A percentile compares a stretch with the other conserved stretches of the same genome.
phyloP scores from a whole-genome alignment of 208 protist genomes.

The Acanthamoeba castellanii region DNA sequence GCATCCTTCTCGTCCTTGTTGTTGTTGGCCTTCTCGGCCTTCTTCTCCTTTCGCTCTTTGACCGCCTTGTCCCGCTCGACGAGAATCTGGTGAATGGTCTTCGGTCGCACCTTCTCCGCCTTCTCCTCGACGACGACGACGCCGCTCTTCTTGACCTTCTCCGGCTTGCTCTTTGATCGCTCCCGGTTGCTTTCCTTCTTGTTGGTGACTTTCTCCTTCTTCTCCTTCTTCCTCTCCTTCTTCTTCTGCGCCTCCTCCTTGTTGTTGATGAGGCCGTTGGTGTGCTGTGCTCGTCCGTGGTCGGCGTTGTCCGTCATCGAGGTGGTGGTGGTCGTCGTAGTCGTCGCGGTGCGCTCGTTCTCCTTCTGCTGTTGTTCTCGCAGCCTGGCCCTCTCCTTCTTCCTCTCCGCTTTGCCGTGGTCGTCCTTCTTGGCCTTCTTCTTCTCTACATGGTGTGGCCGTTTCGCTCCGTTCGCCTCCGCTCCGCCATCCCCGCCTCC shows the following conservation, averaged over 20 bases:
- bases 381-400: not conserved
- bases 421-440: not conserved
- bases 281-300: not conserved
- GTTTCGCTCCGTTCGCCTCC: not conserved
- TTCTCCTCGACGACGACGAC: not conserved
- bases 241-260: not conserved
- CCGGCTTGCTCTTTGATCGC: constrained; percentile 18
- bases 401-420: not conserved
- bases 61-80: not conserved
- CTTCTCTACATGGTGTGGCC: not conserved
- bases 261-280: not conserved
- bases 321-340: not conserved
- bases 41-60: not conserved
- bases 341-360: not conserved
- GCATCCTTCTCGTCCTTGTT: not conserved
- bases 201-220: not conserved
- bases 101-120: not conserved
- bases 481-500: not conserved
- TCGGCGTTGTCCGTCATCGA: not conserved
- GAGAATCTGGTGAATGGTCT: not conserved
- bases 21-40: not conserved
- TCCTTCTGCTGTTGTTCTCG: not conserved
- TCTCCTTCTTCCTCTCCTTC: constrained; percentile 12
- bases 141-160: not conserved
- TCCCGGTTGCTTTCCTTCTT: not conserved